Evolutionary conservation across 306 rosid species (phyloP).

Genomic region (Malus asiatica): DNA sequence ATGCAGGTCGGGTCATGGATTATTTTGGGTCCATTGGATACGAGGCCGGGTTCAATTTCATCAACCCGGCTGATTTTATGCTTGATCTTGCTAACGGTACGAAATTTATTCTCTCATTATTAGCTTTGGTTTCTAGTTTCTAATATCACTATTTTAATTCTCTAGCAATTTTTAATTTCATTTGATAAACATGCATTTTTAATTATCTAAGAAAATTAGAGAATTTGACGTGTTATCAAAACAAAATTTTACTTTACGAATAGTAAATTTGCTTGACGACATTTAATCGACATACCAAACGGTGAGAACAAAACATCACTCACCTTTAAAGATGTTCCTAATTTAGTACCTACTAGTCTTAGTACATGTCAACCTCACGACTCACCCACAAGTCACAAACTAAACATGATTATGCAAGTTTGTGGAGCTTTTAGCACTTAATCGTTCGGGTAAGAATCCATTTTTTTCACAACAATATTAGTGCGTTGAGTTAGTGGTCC

Average conservation of each 20-base stretch:
- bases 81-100: slow-evolving; percentile 89
- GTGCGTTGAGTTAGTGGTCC: slow-evolving; percentile 11
- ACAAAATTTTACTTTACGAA: no score
- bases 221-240: not conserved
- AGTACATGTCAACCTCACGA: slow-evolving; percentile 22
- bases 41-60: slow-evolving; percentile 49
- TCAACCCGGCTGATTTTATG: slow-evolving; percentile 82
- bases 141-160: no score
- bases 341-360: not conserved
- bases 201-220: no score
- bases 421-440: slow-evolving; percentile 17
- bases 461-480: slow-evolving; percentile 22
- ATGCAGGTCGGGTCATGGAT: slow-evolving; percentile 56
- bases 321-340: not conserved
- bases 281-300: not conserved
- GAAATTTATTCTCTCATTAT: slow-evolving; percentile 13
- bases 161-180: not conserved
- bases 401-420: not conserved
- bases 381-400: slow-evolving; percentile 1
- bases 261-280: not conserved
- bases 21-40: slow-evolving; percentile 57
- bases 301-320: not conserved
- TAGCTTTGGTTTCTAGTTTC: not conserved
- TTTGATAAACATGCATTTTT: not conserved
- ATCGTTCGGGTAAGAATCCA: slow-evolving; percentile 16